A percentile compares a stretch with the other conserved stretches of the same genome.
These are phyloP conservation scores for Citrus reticulata DNA, from an alignment of 345 rosid species.

Conservation along the genomic window DNA sequence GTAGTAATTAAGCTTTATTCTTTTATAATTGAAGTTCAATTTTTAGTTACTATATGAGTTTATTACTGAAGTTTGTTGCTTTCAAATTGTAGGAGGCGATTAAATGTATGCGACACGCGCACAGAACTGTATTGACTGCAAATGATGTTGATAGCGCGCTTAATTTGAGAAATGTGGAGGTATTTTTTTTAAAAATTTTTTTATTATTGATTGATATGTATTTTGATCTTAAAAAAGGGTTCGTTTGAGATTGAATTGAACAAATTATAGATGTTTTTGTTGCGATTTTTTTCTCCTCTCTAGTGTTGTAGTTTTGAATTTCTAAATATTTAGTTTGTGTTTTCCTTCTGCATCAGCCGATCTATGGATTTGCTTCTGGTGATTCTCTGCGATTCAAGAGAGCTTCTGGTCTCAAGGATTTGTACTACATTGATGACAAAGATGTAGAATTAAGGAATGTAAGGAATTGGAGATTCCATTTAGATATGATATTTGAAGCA, in stretches of 20 bases:
- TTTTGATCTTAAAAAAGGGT: not conserved
- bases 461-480: constrained; percentile 10
- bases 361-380: constrained; percentile 60
- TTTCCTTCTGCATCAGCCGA: constrained; percentile 42
- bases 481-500: constrained; percentile 14
- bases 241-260: not conserved
- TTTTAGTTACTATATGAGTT: not conserved
- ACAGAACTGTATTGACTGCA: constrained; percentile 55
- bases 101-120: constrained; percentile 89
- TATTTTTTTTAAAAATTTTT: not conserved
- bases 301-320: not conserved
- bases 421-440: constrained; percentile 71
- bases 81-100: constrained; percentile 62
- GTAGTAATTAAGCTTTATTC: not conserved
- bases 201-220: not conserved
- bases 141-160: constrained; percentile 81
- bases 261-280: not conserved
- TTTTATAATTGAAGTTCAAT: not conserved
- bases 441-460: constrained; percentile 75
- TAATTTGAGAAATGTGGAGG: constrained; percentile 74
- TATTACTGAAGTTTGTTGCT: not conserved
- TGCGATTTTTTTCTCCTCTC: not conserved
- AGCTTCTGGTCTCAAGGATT: constrained; percentile 69
- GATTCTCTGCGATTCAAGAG: constrained; percentile 57
- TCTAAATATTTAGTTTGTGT: not conserved